Evolutionary conservation across 345 rosid genomes (phyloP).

Genomic region (Nephelium lappaceum): DNA sequence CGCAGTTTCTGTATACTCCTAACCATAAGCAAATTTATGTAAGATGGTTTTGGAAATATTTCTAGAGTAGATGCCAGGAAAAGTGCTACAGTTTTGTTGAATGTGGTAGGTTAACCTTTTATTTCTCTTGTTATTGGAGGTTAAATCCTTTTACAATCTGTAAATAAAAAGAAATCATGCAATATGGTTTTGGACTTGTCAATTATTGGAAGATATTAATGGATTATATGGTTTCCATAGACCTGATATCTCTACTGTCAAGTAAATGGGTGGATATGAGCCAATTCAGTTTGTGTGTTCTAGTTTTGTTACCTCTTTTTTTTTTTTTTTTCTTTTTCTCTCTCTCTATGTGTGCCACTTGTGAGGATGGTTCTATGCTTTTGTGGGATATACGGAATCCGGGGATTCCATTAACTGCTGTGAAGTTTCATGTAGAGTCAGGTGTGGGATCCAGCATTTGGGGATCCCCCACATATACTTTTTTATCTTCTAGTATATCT

Average conservation of each 20-base stretch:
- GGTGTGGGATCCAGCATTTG: conserved; percentile 41
- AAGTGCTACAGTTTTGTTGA: neutral
- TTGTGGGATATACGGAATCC: conserved; percentile 87
- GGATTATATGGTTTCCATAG: neutral
- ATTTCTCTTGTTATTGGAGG: no score
- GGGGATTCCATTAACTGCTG: conserved; percentile 61
- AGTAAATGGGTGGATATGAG: neutral
- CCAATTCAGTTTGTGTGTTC: neutral
- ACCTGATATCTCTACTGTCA: neutral
- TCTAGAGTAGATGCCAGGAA: neutral
- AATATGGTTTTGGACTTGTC: neutral
- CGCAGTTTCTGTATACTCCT: neutral
- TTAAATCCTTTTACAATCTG: neutral
- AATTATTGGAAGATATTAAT: neutral
- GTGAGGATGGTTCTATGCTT: conserved; percentile 85
- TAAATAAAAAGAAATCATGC: neutral
- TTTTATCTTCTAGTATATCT: conserved; percentile 13
- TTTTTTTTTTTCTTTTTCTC: conserved; percentile 3
- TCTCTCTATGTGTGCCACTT: conserved; percentile 51
- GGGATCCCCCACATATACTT: conserved; percentile 17
- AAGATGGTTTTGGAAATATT: neutral
- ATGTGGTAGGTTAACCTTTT: neutral
- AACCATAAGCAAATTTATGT: neutral
- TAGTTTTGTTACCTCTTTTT: conserved; percentile 4
- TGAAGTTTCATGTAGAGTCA: conserved; percentile 89